These are phyloP conservation scores for Cryptococcus sp. DNA, from an alignment of 1,284 basidiomycete genomes.

Conservation along the genomic window DNA sequence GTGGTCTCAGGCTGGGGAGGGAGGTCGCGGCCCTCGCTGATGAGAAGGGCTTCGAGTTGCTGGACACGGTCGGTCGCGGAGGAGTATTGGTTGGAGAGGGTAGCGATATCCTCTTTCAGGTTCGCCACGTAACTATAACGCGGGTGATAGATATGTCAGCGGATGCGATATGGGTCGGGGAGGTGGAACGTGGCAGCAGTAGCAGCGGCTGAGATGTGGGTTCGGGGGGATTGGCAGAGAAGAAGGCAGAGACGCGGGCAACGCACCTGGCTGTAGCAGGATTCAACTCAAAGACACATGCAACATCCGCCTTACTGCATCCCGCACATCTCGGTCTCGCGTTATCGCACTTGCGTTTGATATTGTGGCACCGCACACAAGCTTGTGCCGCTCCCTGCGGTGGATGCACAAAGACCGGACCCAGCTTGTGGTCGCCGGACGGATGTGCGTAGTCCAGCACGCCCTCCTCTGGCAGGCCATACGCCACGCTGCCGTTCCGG, in stretches of 20 bases:
- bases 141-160: background rate
- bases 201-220: background rate
- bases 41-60: conserved; percentile 25
- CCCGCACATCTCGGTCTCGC: conserved; percentile 38
- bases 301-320: conserved; percentile 39
- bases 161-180: no score
- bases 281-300: conserved; percentile 44
- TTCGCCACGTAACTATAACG: conserved; percentile 29
- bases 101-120: conserved; percentile 29
- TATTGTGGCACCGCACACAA: conserved; percentile 43
- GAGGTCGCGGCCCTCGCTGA: conserved; percentile 15
- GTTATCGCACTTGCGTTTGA: conserved; percentile 45
- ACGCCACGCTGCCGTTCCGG: conserved; percentile 2
- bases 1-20: conserved; percentile 4
- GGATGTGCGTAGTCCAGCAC: conserved; percentile 35
- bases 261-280: conserved; percentile 41
- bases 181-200: background rate
- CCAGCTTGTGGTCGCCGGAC: conserved; percentile 29
- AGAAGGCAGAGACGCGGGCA: background rate
- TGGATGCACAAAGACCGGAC: conserved; percentile 41
- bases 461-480: conserved; percentile 19
- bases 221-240: no score
- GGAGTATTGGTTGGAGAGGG: conserved; percentile 25
- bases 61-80: conserved; percentile 31
- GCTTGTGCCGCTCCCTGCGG: conserved; percentile 39